phyloP scores from a whole-genome alignment of 495 filamentous ascomycete species.

The Mycothermus thermophilus region DNA sequence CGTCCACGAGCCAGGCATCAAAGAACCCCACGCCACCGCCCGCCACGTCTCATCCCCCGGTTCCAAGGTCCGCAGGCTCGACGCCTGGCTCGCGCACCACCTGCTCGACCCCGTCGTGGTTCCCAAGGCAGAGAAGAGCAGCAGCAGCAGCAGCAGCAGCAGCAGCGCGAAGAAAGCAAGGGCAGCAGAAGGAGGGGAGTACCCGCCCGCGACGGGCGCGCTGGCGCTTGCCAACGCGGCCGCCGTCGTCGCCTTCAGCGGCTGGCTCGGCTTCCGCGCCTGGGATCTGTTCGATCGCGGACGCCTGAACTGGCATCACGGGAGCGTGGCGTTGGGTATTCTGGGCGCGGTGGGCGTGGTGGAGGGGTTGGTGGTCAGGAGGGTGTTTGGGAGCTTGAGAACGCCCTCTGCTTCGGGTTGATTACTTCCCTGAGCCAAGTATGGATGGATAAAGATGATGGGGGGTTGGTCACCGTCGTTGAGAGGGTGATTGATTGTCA shows the following conservation, averaged over 20 bases:
- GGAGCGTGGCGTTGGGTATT: constrained; percentile 48
- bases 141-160: constrained; percentile 8
- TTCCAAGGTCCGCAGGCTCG: constrained; percentile 27
- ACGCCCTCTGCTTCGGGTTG: no score
- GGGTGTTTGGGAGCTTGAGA: no score
- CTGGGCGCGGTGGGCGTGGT: constrained; percentile 25
- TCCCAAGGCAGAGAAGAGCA: not conserved
- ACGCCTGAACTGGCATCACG: constrained; percentile 56
- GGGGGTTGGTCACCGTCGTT: no score
- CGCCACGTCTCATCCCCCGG: no score
- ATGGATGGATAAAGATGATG: not conserved
- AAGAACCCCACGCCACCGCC: no score
- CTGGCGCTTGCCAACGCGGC: constrained; percentile 26
- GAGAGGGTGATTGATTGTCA: no score
- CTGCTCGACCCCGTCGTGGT: constrained; percentile 5
- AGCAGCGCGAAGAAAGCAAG: no score
- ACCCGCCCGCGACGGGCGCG: constrained; percentile 16
- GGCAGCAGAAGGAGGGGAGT: no score
- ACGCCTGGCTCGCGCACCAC: constrained; percentile 24
- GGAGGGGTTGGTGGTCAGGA: constrained; percentile 30
- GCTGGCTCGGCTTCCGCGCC: constrained; percentile 33
- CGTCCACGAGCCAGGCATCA: no score
- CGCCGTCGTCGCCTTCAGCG: constrained; percentile 31
- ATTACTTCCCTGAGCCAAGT: not conserved
- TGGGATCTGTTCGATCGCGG: constrained; percentile 44